These are phyloP conservation scores for Suhomyces panamericanus DNA, from an alignment of 1,139 yeast species.

Conservation along the genomic window DNA sequence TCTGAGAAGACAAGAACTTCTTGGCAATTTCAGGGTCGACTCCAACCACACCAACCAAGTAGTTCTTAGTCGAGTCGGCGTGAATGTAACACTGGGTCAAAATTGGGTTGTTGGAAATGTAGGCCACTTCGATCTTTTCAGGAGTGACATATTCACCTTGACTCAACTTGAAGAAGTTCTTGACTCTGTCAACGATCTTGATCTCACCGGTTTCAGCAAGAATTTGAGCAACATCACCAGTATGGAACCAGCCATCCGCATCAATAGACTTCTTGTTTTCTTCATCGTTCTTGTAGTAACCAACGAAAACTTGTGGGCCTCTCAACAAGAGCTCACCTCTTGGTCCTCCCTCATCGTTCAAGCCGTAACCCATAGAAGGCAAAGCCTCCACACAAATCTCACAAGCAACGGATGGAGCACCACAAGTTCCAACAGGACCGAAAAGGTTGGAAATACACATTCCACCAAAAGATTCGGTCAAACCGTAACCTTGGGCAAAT, in stretches of 20 bases:
- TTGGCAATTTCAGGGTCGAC: conserved; percentile 22
- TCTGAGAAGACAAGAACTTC: conserved; percentile 18
- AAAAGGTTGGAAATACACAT: conserved; percentile 41
- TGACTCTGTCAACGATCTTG: conserved; percentile 28
- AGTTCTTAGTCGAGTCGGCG: conserved; percentile 25
- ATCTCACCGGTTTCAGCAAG: conserved; percentile 18
- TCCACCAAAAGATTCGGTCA: conserved; percentile 76
- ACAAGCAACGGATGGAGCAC: conserved; percentile 51
- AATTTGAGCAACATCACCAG: conserved; percentile 30
- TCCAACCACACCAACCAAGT: conserved; percentile 25
- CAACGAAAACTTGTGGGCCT: conserved; percentile 27
- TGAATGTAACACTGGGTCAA: conserved; percentile 24
- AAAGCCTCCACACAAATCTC: conserved; percentile 66
- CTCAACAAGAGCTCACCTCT: conserved; percentile 30
- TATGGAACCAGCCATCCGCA: conserved; percentile 28
- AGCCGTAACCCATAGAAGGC: conserved; percentile 65
- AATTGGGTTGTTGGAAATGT: conserved; percentile 21
- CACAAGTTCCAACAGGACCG: conserved; percentile 64
- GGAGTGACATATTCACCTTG: conserved; percentile 32
- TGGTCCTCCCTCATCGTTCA: conserved; percentile 33
- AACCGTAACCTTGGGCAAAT: conserved; percentile 72
- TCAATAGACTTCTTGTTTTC: conserved; percentile 25
- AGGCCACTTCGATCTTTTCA: conserved; percentile 26
- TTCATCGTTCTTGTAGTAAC: conserved; percentile 27
- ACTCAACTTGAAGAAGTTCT: conserved; percentile 32